phyloP scores from a whole-genome alignment of 2,329 filamentous ascomycete genomes.

The Venturia nashicola region DNA sequence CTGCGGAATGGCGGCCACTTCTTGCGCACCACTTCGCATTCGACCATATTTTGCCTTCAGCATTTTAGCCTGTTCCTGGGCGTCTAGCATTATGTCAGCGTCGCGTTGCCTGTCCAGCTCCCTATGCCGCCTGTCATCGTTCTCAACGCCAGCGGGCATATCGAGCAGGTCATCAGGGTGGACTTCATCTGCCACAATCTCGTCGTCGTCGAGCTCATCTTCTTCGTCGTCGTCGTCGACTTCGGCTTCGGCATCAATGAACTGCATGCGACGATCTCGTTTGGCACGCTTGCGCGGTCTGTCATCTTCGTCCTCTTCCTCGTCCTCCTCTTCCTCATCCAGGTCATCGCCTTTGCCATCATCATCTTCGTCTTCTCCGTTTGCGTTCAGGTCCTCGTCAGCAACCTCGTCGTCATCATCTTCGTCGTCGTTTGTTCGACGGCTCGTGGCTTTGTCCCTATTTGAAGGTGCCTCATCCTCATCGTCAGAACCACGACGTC shows the following conservation, averaged over 20 bases:
- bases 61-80: constrained; percentile 82
- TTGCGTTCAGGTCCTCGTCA: constrained; percentile 27
- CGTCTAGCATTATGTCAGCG: constrained; percentile 75
- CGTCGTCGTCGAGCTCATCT: constrained; percentile 71
- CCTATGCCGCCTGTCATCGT: constrained; percentile 84
- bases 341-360: constrained; percentile 13
- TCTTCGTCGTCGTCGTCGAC: constrained; percentile 92
- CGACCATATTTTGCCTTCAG: constrained; percentile 82
- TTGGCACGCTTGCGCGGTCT: constrained; percentile 70
- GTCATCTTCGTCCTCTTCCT: constrained; percentile 30
- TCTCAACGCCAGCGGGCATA: constrained; percentile 57
- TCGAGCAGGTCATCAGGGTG: constrained; percentile 85
- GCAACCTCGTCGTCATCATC: constrained; percentile 20
- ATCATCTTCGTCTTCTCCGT: constrained; percentile 39
- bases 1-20: constrained; percentile 70
- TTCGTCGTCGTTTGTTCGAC: constrained; percentile 13
- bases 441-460: constrained; percentile 14
- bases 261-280: constrained; percentile 64
- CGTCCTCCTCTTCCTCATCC: constrained; percentile 18
- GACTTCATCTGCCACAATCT: constrained; percentile 77
- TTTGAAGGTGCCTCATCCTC: constrained; percentile 16
- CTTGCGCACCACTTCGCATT: constrained; percentile 53
- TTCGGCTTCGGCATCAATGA: constrained; percentile 97
- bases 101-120: constrained; percentile 90
- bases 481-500: constrained; percentile 19